Evolutionary conservation across 805 yeast species (phyloP), one percentile per base, ranked within the genome.

Genomic region (Brettanomyces naardenensis): DNA sequence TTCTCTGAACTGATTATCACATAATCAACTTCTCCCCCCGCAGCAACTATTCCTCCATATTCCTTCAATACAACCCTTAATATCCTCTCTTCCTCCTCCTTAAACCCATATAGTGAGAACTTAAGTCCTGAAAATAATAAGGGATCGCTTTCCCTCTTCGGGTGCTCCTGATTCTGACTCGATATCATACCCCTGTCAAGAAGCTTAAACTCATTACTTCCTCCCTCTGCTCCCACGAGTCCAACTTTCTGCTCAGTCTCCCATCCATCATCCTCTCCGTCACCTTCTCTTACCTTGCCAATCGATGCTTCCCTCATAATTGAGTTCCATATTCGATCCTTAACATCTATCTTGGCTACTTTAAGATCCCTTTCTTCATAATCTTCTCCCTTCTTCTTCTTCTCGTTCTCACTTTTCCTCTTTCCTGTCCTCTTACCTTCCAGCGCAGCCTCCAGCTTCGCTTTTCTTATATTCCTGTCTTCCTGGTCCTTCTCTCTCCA

Each of bases 311-410:
- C 46, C 7, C 43, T 45, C 53, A 58, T 47, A 17, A 58, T 43
- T 9, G 57, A 45, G 10, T 43, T 42, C 58, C 59, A 55, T 11
- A 53, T 27, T 36, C 28, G 31, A 33, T 45, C 48, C 18, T 43
- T 39, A 18, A 40, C 46, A 32, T 51, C 57, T 19, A 48, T 39
- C 38, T 47, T 53, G 19, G 42, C 43, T 10, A 56, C 46, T 34
- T 53, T 52, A 28, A 56, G 40, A 9, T 47, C 48, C 9, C 43
- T 40, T 17, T 53, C 57, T 11, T 45, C 49, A 2, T 40, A 48
- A 4, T 36, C 40, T 6, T 33, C 25, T 6, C 28, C 37, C 19
- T 36, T 20, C 3, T 31, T 21, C 13, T 20, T 21, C 21, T 13
- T 19, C 13, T n/a, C n/a, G 11, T 9, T 11, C 7, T 11, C 26